Evolutionary conservation across 176 grass and related monocot species (phyloP).

Genomic region (Triticum timopheevii): DNA sequence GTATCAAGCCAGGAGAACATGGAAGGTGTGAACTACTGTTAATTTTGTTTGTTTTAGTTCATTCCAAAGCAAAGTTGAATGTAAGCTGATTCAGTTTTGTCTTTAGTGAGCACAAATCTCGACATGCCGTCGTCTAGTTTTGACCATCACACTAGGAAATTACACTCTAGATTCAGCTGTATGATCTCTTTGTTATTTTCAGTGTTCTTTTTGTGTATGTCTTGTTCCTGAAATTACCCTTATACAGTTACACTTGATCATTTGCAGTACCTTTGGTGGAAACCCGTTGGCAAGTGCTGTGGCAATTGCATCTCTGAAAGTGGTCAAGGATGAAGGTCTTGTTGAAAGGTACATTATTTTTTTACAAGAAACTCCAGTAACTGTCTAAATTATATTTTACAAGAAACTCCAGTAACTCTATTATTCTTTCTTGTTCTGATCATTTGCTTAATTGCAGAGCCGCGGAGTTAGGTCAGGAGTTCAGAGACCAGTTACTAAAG

Average conservation of each 20-base stretch:
- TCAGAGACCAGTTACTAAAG: slow-evolving; percentile 65
- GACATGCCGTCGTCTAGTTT: background rate
- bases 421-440: slow-evolving; percentile 14
- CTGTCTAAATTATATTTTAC: slow-evolving; percentile 10
- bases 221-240: background rate
- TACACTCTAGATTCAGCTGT: background rate
- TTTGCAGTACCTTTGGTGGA: slow-evolving; percentile 89
- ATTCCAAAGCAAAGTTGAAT: background rate
- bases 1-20: slow-evolving; percentile 93
- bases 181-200: background rate
- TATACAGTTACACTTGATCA: slow-evolving; percentile 26
- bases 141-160: background rate
- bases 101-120: background rate
- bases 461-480: slow-evolving; percentile 62
- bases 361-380: background rate
- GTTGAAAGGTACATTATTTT: slow-evolving; percentile 63
- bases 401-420: background rate
- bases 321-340: slow-evolving; percentile 84
- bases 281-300: slow-evolving; percentile 96
- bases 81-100: background rate
- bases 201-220: background rate
- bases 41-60: background rate
- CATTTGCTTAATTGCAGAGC: slow-evolving; percentile 48
- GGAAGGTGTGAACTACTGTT: slow-evolving; percentile 65
- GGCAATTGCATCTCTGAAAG: slow-evolving; percentile 79